These are phyloP conservation scores for Sordariomycetes sp. DNA, from an alignment of 2,329 filamentous ascomycete genomes.

Conservation along the genomic window DNA sequence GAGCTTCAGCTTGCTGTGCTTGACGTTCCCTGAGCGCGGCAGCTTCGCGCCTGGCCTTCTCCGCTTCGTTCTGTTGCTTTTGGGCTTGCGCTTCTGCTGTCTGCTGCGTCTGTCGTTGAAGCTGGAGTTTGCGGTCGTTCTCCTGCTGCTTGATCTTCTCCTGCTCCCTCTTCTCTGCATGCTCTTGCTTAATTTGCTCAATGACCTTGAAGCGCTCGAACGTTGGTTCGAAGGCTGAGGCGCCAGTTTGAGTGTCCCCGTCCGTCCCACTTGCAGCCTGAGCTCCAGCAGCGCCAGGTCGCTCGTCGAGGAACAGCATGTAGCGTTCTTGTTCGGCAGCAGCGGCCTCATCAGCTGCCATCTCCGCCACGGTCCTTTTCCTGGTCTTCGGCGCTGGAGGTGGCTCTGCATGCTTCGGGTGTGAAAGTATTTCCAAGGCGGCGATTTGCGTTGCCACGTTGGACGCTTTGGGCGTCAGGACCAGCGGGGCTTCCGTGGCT, in stretches of 20 bases:
- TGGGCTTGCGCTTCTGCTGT: slow-evolving; percentile 19
- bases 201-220: slow-evolving; percentile 92
- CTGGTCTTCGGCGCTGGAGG: slow-evolving; percentile 80
- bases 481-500: slow-evolving; percentile 64
- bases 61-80: slow-evolving; percentile 32
- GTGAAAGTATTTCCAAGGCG: slow-evolving; percentile 61
- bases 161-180: slow-evolving; percentile 66
- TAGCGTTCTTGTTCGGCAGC: slow-evolving; percentile 84
- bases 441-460: slow-evolving; percentile 59
- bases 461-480: slow-evolving; percentile 62
- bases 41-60: slow-evolving; percentile 28
- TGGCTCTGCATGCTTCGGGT: slow-evolving; percentile 67
- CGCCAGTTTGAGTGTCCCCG: slow-evolving; percentile 62
- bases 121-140: slow-evolving; percentile 43
- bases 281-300: slow-evolving; percentile 50
- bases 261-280: slow-evolving; percentile 52
- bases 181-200: slow-evolving; percentile 70
- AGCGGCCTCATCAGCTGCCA: slow-evolving; percentile 88
- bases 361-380: slow-evolving; percentile 88
- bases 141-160: slow-evolving; percentile 63
- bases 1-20: slow-evolving; percentile 20
- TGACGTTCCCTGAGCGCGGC: slow-evolving; percentile 19
- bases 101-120: slow-evolving; percentile 31
- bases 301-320: slow-evolving; percentile 87
- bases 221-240: slow-evolving; percentile 68